These are phyloP conservation scores for Cutaneotrichosporon arboriforme DNA, from an alignment of 1,284 basidiomycete species.

Conservation along the genomic window DNA sequence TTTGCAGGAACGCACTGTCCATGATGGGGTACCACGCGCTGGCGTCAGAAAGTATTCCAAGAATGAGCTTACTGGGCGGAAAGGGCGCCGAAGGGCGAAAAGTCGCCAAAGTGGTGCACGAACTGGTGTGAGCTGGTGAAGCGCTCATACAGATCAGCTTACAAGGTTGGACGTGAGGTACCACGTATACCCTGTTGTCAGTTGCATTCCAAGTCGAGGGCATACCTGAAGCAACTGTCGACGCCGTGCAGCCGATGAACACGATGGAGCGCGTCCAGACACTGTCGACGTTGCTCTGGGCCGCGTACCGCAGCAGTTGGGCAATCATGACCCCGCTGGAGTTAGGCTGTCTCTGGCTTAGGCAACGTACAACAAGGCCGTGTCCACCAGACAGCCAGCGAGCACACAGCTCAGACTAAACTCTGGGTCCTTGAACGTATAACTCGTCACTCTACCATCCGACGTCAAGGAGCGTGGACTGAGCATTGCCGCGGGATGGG, in stretches of 20 bases:
- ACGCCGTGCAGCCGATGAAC: background rate
- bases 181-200: background rate
- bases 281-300: conserved; percentile 19
- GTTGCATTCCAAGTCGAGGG: background rate
- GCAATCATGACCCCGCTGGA: conserved; percentile 21
- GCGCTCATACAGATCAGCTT: background rate
- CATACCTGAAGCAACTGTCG: background rate
- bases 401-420: conserved; percentile 1
- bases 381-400: conserved; percentile 20
- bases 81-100: conserved; percentile 10
- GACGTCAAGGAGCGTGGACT: no score
- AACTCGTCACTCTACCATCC: no score
- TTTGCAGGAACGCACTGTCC: conserved; percentile 5
- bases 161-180: background rate
- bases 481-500: no score
- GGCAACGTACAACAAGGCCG: conserved; percentile 21
- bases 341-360: background rate
- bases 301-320: conserved; percentile 19
- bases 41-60: background rate
- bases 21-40: conserved; percentile 20
- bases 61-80: conserved; percentile 1
- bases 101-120: conserved; percentile 23
- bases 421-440: no score
- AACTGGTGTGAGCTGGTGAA: conserved; percentile 12
- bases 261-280: conserved; percentile 18